phyloP scores from a whole-genome alignment of 176 grass and related monocot genomes.

The Bonia amplexicaulis region DNA sequence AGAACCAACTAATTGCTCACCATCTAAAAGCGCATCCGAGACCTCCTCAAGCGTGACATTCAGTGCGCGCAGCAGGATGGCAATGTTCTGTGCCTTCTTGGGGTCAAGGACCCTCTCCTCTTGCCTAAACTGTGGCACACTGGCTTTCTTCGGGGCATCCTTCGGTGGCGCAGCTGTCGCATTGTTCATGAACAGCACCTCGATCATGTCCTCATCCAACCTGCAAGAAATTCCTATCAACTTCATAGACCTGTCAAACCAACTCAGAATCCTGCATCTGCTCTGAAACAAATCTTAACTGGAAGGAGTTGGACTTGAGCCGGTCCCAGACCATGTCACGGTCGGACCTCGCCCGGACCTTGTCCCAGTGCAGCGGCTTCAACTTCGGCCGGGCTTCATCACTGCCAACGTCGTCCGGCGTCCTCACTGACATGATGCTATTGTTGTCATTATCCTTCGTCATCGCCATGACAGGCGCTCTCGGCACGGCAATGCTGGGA shows the following conservation, averaged over 20 bases:
- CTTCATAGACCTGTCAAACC: background rate
- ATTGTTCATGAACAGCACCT: constrained; percentile 78
- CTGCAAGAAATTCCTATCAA: constrained; percentile 26
- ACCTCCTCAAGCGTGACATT: constrained; percentile 91
- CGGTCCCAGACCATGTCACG: constrained; percentile 78
- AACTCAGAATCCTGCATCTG: background rate
- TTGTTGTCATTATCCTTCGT: background rate
- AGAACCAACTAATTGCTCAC: constrained; percentile 29
- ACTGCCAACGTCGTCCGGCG: background rate
- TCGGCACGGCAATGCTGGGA: constrained; percentile 13
- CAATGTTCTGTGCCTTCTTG: constrained; percentile 93
- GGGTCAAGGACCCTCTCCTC: constrained; percentile 85
- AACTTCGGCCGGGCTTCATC: constrained; percentile 45
- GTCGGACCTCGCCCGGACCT: constrained; percentile 56
- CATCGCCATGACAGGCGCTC: background rate
- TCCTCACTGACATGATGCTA: constrained; percentile 12
- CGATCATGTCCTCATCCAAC: constrained; percentile 94
- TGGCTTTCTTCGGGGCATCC: constrained; percentile 41
- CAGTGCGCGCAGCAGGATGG: constrained; percentile 83
- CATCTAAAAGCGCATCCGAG: constrained; percentile 63
- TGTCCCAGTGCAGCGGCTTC: constrained; percentile 97
- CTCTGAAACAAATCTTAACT: constrained; percentile 53
- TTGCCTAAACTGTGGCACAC: constrained; percentile 38
- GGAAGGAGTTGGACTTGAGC: constrained; percentile 83
- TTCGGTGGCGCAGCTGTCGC: constrained; percentile 14